These are phyloP conservation scores for Anisodus acutangulus DNA, from an alignment of 257 asterid genomes.

Conservation along the genomic window DNA sequence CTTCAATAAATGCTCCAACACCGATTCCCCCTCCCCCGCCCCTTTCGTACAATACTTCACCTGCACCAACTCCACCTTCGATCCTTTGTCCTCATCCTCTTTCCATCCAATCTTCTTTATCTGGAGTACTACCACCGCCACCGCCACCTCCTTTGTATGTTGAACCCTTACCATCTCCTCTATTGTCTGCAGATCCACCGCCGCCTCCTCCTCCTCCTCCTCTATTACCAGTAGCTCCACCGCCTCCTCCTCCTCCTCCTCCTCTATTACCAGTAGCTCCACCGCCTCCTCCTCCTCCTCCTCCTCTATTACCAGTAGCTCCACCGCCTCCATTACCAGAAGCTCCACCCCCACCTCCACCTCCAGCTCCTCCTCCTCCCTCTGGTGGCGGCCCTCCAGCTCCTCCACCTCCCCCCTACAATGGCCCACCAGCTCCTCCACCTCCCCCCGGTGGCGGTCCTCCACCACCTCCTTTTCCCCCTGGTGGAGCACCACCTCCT, in stretches of 20 bases:
- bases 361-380: background rate
- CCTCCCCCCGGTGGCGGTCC: background rate
- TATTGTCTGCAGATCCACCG: background rate
- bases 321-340: background rate
- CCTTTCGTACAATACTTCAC: background rate
- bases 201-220: slow-evolving; percentile 19
- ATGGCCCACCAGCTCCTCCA: background rate
- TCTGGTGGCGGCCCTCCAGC: too few relatives aligned
- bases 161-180: slow-evolving; percentile 24
- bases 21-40: background rate
- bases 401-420: background rate
- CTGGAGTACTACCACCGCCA: slow-evolving; percentile 12
- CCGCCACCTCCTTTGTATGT: slow-evolving; percentile 4
- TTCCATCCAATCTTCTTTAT: background rate
- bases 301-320: background rate
- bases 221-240: background rate
- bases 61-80: background rate
- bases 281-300: background rate
- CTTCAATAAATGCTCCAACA: background rate
- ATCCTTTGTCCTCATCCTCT: slow-evolving; percentile 18
- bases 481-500: slow-evolving; percentile 40
- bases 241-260: background rate
- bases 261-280: background rate
- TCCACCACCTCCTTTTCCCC: slow-evolving; percentile 22
- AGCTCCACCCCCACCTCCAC: too few relatives aligned